Evolutionary conservation across 2,329 filamentous ascomycete genomes (phyloP), one percentile per base, ranked within the genome.

Genomic region (Nothopassalora personata): DNA sequence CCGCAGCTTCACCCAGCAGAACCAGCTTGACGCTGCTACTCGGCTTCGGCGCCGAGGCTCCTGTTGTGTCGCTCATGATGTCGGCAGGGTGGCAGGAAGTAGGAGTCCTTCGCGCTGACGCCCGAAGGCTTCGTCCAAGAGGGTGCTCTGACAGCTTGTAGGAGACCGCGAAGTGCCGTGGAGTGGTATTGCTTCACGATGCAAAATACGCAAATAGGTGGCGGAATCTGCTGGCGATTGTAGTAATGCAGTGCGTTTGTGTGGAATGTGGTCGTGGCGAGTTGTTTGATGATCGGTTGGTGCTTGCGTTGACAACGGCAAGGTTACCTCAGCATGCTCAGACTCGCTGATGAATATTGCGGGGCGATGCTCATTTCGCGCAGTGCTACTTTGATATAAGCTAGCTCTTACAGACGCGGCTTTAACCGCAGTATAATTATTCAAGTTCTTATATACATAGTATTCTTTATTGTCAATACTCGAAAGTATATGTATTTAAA

Each of bases 21-120:
- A 99, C 94, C 68, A 99, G 88, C 87, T 99, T 99, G 76, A 99
- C 94, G 80, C 94, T 99, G 86, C 92, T 97, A 83, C 92, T 97
- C 64, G 94, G 94, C 81, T 97, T 99, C 62, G 91, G 89, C 69
- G 86, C 81, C 68, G 78, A 75, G 68, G 80, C 77, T 56, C 56
- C 63, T 56, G 83, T 81, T 73, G 66, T 80, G 74, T 92, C 89
- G 73, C 88, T 85, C 89, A 92, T 93, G 47, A 54, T 58, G 54
- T 53, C 63, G 61, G 66, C 56, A 63, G 61, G 57, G 59, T 57
- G 62, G 61, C 57, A 58, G 51, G 63, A 62, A 57, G 52, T 59
- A 52, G 68, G 67, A 18, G 27, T 43, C n/a, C 13, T n/a, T n/a
- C 7, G 18, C 13, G 39, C 39, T n/a, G 39, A 43, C 19, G 69